phyloP scores from a whole-genome alignment of 345 rosid species.

The Sisymbrium altissimum region DNA sequence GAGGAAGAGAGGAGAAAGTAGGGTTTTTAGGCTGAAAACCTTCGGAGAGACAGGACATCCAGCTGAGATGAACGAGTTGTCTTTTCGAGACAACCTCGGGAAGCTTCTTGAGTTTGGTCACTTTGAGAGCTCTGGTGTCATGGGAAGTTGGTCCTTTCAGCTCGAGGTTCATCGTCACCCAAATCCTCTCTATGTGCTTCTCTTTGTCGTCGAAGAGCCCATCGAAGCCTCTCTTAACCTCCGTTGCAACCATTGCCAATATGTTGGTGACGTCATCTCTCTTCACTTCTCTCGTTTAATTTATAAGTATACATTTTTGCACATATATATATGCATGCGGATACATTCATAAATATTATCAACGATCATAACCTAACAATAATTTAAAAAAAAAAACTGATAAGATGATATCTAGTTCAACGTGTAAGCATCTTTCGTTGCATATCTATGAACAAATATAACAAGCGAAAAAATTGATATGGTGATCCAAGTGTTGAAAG shows the following conservation, averaged over 20 bases:
- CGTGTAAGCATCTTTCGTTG: background rate
- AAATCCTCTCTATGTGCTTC: constrained; percentile 54
- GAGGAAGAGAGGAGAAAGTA: constrained; percentile 70
- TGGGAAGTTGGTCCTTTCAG: constrained; percentile 83
- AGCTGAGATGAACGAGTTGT: constrained; percentile 49
- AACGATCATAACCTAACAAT: background rate
- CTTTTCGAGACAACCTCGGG: constrained; percentile 59
- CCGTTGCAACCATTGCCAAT: constrained; percentile 76
- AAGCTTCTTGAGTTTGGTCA: constrained; percentile 66
- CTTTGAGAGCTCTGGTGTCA: constrained; percentile 41
- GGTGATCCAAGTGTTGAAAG: background rate
- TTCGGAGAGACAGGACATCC: constrained; percentile 79
- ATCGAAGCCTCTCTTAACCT: constrained; percentile 46
- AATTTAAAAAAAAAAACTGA: background rate
- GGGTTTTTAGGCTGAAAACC: constrained; percentile 63
- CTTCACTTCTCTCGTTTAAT: constrained; percentile 7
- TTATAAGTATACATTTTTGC: background rate
- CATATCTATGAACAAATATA: background rate
- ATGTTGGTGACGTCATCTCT: constrained; percentile 67
- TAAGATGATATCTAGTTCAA: constrained; percentile 2
- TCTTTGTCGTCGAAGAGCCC: constrained; percentile 74
- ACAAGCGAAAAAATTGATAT: background rate
- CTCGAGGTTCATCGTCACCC: constrained; percentile 79
- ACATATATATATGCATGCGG: background rate
- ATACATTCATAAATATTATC: background rate